Percentiles rank a stretch among this genome's conserved stretches.
Evolutionary conservation across 2,329 filamentous ascomycete genomes (phyloP).

Genomic region (Stachybotrys echinatus): DNA sequence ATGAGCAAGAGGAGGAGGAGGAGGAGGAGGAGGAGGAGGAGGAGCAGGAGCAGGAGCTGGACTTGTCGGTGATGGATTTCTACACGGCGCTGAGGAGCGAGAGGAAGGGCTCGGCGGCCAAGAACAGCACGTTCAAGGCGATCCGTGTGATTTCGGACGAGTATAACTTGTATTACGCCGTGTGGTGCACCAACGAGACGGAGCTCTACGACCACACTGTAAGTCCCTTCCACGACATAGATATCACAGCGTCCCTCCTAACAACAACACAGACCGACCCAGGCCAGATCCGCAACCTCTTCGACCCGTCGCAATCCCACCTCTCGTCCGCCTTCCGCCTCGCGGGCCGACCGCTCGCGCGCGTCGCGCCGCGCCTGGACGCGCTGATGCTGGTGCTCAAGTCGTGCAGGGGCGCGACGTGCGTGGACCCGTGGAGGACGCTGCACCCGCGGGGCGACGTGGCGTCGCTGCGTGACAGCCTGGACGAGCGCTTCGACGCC

Average conservation of each 20-base stretch:
- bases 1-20: neutral
- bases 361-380: conserved; percentile 6
- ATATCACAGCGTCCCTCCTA: neutral
- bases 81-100: neutral
- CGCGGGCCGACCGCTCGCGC: neutral
- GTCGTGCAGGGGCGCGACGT: conserved; percentile 5
- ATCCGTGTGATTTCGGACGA: conserved; percentile 37
- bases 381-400: conserved; percentile 9
- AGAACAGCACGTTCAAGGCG: conserved; percentile 48
- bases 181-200: conserved; percentile 47
- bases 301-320: neutral
- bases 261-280: conserved; percentile 1
- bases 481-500: conserved; percentile 1
- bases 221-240: conserved; percentile 8
- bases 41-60: neutral
- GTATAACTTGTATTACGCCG: conserved; percentile 50
- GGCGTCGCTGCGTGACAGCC: neutral
- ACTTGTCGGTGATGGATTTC: neutral
- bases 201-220: conserved; percentile 48
- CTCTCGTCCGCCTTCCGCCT: neutral
- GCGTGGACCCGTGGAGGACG: conserved; percentile 5
- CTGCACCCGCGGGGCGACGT: conserved; percentile 4
- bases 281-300: neutral
- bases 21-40: neutral
- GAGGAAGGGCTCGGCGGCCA: neutral